Conservation (phyloP, 2,329 filamentous ascomycete species). For the Neofusicoccum parvum region DNA sequence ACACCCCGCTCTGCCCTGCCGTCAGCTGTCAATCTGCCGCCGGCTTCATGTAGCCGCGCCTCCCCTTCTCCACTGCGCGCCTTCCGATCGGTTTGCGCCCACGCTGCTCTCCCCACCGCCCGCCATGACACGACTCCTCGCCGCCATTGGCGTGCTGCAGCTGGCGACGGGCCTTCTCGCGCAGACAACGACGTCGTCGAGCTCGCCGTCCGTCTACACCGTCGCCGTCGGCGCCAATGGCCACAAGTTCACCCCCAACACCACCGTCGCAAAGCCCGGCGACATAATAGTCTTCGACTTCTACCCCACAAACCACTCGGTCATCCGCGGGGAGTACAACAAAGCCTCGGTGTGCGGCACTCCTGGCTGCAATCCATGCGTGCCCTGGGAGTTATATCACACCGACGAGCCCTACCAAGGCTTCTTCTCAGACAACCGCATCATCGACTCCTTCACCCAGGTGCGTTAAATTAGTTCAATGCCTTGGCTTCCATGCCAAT, state of each 20-base stretch:
- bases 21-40: not conserved
- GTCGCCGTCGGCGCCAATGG: conserved; percentile 41
- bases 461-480: conserved; percentile 25
- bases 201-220: conserved; percentile 28
- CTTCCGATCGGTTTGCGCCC: not conserved
- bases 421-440: conserved; percentile 36
- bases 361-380: conserved; percentile 37
- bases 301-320: conserved; percentile 47
- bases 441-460: conserved; percentile 29
- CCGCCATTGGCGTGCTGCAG: not conserved
- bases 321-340: conserved; percentile 43
- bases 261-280: conserved; percentile 37
- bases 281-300: conserved; percentile 44
- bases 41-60: not conserved
- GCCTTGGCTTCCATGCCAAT: too few species aligned
- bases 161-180: not conserved
- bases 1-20: not conserved
- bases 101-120: too few species aligned
- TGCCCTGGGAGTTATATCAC: conserved; percentile 39
- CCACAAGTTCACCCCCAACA: conserved; percentile 40
- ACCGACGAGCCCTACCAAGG: conserved; percentile 31
- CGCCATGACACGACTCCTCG: not conserved
- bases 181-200: not conserved
- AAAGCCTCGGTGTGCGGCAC: conserved; percentile 17
- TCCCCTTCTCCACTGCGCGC: not conserved